These are phyloP conservation scores for Adiantum capillusveneris DNA, from an alignment of 75 land plant species.

Conservation along the genomic window DNA sequence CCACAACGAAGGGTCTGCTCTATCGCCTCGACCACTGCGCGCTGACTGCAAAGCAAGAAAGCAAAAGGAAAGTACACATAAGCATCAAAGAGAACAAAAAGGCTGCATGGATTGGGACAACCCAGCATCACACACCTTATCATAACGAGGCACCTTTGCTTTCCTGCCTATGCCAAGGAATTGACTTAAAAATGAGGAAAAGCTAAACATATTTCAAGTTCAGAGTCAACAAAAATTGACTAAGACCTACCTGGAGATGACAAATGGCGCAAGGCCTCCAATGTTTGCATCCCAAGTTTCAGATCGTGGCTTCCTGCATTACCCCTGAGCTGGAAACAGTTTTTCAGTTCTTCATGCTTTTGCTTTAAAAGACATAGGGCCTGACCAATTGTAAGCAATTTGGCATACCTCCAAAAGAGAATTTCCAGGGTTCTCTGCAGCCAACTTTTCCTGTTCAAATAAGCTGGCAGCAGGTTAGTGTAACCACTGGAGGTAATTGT, in stretches of 20 bases:
- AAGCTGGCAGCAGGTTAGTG: too few species aligned
- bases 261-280: constrained; percentile 45
- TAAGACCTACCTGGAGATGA: constrained; percentile 52
- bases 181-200: too few species aligned
- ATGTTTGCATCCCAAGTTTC: constrained; percentile 56
- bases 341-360: too few species aligned
- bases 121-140: constrained; percentile 49
- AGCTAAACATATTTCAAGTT: not conserved
- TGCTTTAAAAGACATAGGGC: too few species aligned
- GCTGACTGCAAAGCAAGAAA: constrained; percentile 55
- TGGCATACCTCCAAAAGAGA: constrained; percentile 73
- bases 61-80: not conserved
- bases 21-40: constrained; percentile 71
- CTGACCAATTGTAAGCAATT: too few species aligned
- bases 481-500: too few species aligned
- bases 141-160: constrained; percentile 76
- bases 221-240: not conserved
- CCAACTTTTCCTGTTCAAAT: constrained; percentile 49
- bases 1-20: constrained; percentile 89
- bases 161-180: constrained; percentile 44
- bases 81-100: not conserved
- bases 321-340: constrained; percentile 74
- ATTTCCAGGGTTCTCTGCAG: constrained; percentile 63
- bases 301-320: constrained; percentile 99
- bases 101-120: too few species aligned